A percentile compares a stretch with the other conserved stretches of the same genome.
Conservation (phyloP, 225 moss, liverwort and hornwort genomes). For the Sphagnum tenellum region DNA sequence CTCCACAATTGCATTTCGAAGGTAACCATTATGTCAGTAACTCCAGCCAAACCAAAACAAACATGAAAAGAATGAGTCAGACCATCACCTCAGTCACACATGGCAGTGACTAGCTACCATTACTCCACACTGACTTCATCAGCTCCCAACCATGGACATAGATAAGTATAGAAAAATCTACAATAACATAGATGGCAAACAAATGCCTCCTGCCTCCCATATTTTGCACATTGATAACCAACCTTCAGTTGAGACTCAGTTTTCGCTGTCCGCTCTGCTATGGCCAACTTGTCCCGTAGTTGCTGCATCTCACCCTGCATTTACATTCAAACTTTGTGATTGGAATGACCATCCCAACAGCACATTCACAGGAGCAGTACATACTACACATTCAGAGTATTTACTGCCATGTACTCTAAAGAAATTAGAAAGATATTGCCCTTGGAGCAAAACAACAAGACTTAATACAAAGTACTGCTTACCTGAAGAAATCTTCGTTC, state of each 20-base stretch:
- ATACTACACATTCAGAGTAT: no score
- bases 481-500: constrained; percentile 99
- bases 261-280: constrained; percentile 71
- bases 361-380: not conserved
- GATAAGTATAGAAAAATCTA: no score
- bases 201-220: no score
- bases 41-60: no score
- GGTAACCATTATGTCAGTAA: no score
- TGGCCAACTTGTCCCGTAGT: constrained; percentile 73
- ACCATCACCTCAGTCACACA: no score
- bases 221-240: not conserved
- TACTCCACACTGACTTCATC: no score
- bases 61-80: no score
- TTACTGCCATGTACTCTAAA: not conserved
- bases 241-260: constrained; percentile 89
- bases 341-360: not conserved
- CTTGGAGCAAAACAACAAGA: not conserved
- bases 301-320: constrained; percentile 97
- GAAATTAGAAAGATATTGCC: not conserved
- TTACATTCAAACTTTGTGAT: constrained; percentile 1
- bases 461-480: not conserved
- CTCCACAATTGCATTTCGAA: no score
- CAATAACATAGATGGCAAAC: no score
- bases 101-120: no score
- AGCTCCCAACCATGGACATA: no score